Evolutionary conservation across 2,329 filamentous ascomycete species (phyloP), one percentile per base, ranked within the genome.

Genomic region (Nemania bipapillata): DNA sequence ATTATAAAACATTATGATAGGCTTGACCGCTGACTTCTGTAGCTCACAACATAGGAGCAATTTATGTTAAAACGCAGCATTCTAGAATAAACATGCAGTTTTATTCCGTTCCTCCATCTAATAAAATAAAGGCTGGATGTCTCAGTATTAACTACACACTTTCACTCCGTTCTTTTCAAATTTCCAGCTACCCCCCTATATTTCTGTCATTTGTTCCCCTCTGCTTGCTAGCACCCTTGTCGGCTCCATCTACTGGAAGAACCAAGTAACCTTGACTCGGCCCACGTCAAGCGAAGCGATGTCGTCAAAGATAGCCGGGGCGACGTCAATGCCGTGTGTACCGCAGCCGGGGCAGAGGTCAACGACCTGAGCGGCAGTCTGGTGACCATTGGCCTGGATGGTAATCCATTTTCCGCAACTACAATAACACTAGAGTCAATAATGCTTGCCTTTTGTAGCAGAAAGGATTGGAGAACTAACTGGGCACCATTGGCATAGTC

Each of bases 281-380:
- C 70, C 70, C 1, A 62, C 54, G 24, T 40, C 32, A 4, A 67
- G 54, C 4, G 53, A 11, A 24, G 68, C 70, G 45, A 72, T 69
- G 49, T 69, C 68, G 30, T 72, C 68, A 26, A 72, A 72, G 68
- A 70, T 69, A 12, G 61, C 70, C 2, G 68, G 68, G 1, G 70
- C 28, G 53, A 65, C 70, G 22, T 72, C 70, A 20, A 72, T 66
- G 7, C 62, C 68, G 32, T 61, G 40, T 1, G 65, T 12, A 12
- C 55, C 58, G 35, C 70, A 72, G 59, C 68, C 63, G 28, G 68
- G 68, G 54, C 68, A 72, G 22, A 70, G 50, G 37, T 70, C 68
- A 26, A 65, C 68, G 37, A 72, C 70, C 32, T 32, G 50, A 4
- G 65, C 70, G 15, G 68, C 68, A 2, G 65, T 70, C 40, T 61